Evolutionary conservation across 75 land plant species (phyloP), one percentile per base, ranked within the genome.

Genomic region (Selaginella moellendorffii): DNA sequence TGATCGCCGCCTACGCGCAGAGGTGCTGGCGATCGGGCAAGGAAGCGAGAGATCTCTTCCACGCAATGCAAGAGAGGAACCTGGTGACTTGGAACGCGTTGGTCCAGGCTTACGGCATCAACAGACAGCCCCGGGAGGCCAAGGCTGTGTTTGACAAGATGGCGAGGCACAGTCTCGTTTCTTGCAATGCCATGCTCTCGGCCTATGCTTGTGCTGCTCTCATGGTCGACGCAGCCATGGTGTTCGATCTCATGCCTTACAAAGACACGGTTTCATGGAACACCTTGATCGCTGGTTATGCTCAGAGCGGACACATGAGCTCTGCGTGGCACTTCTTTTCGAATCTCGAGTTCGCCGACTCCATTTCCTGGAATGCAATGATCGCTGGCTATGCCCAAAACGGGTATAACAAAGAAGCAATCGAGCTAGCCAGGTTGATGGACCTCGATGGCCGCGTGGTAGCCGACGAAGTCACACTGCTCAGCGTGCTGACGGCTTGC

Each of bases 351-450:
- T 36, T 36, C 46, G 5, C 46, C 14, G 46, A 36, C 14, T 5
- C 46, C 10, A 36, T 56, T 2, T 56, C 59, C 8, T 56, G 59
- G 59, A 25, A 19, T 56, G 24, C 59, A 8, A 56, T 56, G 25
- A 21, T 56, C 24, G 59, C 59, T 21, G 59, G 59, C 5, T 56
- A 56, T 56, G 59, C 59, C 23, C 23, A 56, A 19, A 19, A 56
- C n/a, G 59, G 59, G 5, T 19, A 56, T 19, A 25, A 25, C 24
- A 19, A 25, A 19, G 59, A 56, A 56, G 59, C 59, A 19, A 19
- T 56, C 59, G 24, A 56, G 59, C 59, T 56, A 8, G 19, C 24
- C 24, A 5, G 24, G 8, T 5, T 21, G 9, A 56, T 56, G 59
- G 25, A 56, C 9, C 9, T 21, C 9, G 59, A 56, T 19, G 59